Conservation (phyloP, 2,329 filamentous ascomycete genomes). For the Curvularia spicifera region DNA sequence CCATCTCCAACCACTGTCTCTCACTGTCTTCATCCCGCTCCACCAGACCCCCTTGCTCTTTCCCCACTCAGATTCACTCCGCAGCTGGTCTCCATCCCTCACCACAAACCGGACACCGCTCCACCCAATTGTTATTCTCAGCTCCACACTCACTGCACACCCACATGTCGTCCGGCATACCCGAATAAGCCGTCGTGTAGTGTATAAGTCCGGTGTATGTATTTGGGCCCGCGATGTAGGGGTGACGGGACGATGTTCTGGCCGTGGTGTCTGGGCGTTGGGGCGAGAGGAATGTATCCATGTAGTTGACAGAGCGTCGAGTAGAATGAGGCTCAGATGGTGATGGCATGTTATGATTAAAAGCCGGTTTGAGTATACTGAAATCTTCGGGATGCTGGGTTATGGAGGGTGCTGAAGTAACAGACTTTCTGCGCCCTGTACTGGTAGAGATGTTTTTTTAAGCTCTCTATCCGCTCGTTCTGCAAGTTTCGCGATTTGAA, state of each 20-base stretch:
- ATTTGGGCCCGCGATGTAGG: too few species aligned
- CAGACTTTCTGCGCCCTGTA: neutral
- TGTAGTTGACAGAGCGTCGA: neutral
- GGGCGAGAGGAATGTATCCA: neutral
- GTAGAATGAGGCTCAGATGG: neutral
- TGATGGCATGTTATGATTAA: neutral
- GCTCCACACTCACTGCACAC: slow-evolving; percentile 19
- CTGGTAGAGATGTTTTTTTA: neutral
- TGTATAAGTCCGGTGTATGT: neutral
- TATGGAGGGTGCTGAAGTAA: neutral
- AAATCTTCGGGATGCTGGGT: neutral
- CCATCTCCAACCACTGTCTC: neutral
- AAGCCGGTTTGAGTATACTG: neutral
- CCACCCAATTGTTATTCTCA: slow-evolving; percentile 11
- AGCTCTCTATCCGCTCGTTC: neutral
- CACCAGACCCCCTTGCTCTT: neutral
- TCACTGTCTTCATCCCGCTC: neutral
- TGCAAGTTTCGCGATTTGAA: neutral
- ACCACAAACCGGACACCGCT: slow-evolving; percentile 15
- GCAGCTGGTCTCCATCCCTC: slow-evolving; percentile 1
- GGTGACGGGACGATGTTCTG: neutral
- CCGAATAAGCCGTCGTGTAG: neutral
- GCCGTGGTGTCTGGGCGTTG: neutral
- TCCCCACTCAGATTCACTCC: neutral
- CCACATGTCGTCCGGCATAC: slow-evolving; percentile 18